A percentile compares a stretch with the other conserved stretches of the same genome.
These are phyloP conservation scores for Alnus rubra DNA, from an alignment of 306 rosid species.

Conservation along the genomic window DNA sequence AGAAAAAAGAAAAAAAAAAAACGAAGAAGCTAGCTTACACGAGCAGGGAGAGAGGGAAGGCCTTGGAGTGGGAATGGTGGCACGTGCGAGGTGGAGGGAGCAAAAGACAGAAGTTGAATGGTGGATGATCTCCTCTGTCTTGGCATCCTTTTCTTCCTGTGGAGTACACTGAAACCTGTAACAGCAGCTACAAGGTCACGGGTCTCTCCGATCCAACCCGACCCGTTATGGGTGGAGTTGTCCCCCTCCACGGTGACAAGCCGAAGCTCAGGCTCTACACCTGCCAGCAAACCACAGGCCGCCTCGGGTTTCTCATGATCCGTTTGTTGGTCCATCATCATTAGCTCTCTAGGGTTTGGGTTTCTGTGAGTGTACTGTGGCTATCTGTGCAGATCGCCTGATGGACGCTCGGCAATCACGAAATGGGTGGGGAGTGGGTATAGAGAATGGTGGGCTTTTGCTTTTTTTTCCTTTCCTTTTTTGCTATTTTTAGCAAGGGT, in stretches of 20 bases:
- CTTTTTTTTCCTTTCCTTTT: conserved; percentile 14
- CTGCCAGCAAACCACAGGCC: conserved; percentile 60
- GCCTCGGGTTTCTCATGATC: conserved; percentile 59
- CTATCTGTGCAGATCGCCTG: conserved; percentile 40
- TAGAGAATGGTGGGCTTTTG: conserved; percentile 34
- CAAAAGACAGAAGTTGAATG: conserved; percentile 31
- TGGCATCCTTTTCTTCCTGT: conserved; percentile 70
- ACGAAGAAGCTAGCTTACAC: conserved; percentile 61
- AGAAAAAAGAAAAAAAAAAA: no score
- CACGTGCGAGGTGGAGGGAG: conserved; percentile 47
- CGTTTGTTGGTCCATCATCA: conserved; percentile 58
- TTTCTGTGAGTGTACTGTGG: conserved; percentile 48
- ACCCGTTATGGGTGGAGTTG: conserved; percentile 32
- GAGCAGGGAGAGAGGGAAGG: conserved; percentile 44
- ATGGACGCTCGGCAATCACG: conserved; percentile 79
- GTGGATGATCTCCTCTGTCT: conserved; percentile 62
- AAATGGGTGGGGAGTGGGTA: conserved; percentile 59
- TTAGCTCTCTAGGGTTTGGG: conserved; percentile 46
- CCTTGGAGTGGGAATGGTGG: conserved; percentile 22
- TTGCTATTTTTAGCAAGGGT: conserved; percentile 62
- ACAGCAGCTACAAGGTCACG: conserved; percentile 42
- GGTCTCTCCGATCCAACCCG: conserved; percentile 44
- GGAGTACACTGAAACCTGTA: conserved; percentile 46
- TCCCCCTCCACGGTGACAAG: conserved; percentile 42
- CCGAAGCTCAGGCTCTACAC: conserved; percentile 47